Percentiles rank a stretch among this genome's conserved stretches.
Evolutionary conservation across 1,284 basidiomycete species (phyloP).

Genomic region (Phellinidium pouzarii): DNA sequence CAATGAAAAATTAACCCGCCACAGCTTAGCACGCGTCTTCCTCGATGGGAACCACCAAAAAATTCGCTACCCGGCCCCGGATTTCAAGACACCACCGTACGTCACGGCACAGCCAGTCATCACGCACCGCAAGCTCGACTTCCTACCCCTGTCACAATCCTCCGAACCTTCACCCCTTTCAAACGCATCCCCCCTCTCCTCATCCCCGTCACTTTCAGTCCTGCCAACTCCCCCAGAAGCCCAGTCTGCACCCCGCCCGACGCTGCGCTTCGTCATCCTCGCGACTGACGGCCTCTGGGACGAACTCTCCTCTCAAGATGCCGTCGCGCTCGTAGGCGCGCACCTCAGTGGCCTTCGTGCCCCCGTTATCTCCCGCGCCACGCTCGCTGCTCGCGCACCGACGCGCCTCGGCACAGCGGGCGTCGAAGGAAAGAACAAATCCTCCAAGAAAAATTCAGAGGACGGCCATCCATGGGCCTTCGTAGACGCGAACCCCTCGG

Average conservation of each 20-base stretch:
- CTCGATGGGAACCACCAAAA: constrained; percentile 54
- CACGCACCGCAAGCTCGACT: constrained; percentile 66
- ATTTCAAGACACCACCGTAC: constrained; percentile 88
- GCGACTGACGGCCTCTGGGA: constrained; percentile 92
- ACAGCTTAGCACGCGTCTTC: constrained; percentile 62
- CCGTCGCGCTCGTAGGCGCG: constrained; percentile 84
- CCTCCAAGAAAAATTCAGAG: constrained; percentile 21
- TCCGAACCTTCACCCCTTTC: background rate
- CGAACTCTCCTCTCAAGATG: constrained; percentile 89
- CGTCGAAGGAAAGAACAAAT: constrained; percentile 60
- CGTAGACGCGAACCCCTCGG: constrained; percentile 80
- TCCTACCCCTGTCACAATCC: constrained; percentile 30
- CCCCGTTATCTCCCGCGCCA: constrained; percentile 44
- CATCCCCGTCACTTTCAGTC: constrained; percentile 30
- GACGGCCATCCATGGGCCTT: constrained; percentile 67
- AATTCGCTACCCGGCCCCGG: constrained; percentile 52
- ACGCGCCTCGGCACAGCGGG: constrained; percentile 41
- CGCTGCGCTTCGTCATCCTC: constrained; percentile 56
- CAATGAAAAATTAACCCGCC: background rate
- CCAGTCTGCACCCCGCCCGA: constrained; percentile 23
- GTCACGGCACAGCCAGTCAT: constrained; percentile 88
- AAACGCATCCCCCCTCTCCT: constrained; percentile 36
- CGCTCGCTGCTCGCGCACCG: constrained; percentile 47
- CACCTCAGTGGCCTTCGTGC: constrained; percentile 73
- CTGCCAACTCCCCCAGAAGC: background rate